These are phyloP conservation scores for Moesziomyces antarcticus DNA, from an alignment of 1,284 basidiomycete species.

Conservation along the genomic window DNA sequence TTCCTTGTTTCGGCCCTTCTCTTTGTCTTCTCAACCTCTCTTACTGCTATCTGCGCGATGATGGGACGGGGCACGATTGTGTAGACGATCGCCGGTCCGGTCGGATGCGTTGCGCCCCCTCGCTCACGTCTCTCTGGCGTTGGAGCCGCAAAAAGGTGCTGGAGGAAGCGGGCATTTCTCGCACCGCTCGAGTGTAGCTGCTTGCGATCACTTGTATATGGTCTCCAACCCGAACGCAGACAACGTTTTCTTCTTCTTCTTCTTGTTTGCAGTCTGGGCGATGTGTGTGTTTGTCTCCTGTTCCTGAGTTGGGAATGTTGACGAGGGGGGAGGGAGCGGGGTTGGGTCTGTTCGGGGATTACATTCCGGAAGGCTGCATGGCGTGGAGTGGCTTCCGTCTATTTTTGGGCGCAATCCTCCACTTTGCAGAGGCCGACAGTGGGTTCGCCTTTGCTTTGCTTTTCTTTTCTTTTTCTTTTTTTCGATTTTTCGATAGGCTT, in stretches of 20 bases:
- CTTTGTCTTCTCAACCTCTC: neutral
- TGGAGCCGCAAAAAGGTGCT: constrained; percentile 14
- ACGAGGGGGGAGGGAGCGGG: neutral
- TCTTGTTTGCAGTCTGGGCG: neutral
- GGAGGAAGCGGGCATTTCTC: constrained; percentile 36
- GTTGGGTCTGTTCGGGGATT: neutral
- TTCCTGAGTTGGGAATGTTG: neutral
- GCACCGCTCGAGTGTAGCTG: constrained; percentile 12
- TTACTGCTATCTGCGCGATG: constrained; percentile 24
- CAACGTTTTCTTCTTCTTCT: neutral
- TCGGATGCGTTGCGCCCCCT: constrained; percentile 18
- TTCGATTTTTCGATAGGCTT: too few relatives aligned
- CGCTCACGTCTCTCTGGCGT: constrained; percentile 13
- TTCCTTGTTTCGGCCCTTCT: neutral
- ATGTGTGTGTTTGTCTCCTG: neutral
- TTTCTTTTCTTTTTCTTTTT: neutral
- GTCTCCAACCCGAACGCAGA: constrained; percentile 19
- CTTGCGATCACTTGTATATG: constrained; percentile 8
- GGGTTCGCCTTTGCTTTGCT: neutral
- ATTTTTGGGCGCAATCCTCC: neutral
- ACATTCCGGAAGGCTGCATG: neutral
- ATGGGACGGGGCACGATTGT: constrained; percentile 3
- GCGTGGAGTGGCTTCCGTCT: neutral
- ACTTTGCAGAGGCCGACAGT: neutral
- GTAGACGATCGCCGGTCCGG: constrained; percentile 45